Evolutionary conservation across 805 yeast genomes (phyloP), one percentile per base, ranked within the genome.

Genomic region (Metschnikowia gelsemii): DNA sequence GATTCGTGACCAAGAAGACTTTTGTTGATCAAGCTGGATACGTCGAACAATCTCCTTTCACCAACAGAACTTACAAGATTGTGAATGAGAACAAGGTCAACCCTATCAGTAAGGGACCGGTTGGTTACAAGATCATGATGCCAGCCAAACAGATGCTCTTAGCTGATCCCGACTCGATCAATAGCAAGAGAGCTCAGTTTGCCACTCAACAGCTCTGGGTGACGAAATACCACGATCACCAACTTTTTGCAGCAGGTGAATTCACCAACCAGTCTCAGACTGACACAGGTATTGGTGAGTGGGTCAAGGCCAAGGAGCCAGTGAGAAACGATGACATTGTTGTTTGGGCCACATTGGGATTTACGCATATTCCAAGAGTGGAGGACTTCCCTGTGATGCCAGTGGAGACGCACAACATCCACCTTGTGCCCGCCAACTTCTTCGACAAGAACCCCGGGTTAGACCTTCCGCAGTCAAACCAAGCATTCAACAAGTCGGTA

Each of bases 311-410:
- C 50, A 62, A 65, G 36, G 89, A 82, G 45, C 58, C 66, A 25
- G 87, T 84, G 25, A 81, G 90, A 76, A 77, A 84, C 62, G 81
- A 81, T 14, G 90, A 85, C 54, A 61, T 79, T 43, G 88, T 85
- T 46, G 82, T 85, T 32, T 85, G 91, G 90, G 84, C 86, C 50
- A 84, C 93, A 33, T 61, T 85, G 59, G 89, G 87, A 20, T 76
- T 85, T 68, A 85, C 91, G 3, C 95, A 85, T 59, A 77, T 84
- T 55, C 93, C 93, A 55, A 76, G 87, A 57, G 80, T 82, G 26
- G 95, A 85, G 67, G 91, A 85, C 63, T 85, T 86, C 83, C 95
- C 95, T 35, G 90, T 85, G 38, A 85, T 85, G 95, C 90, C 93
- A 24, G 86, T 82, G 43, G 95, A 85, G 66, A 80, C 80, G 49